Base-by-base conservation (phyloP, 345 rosid genomes). In the Adansonia digitata region DNA sequence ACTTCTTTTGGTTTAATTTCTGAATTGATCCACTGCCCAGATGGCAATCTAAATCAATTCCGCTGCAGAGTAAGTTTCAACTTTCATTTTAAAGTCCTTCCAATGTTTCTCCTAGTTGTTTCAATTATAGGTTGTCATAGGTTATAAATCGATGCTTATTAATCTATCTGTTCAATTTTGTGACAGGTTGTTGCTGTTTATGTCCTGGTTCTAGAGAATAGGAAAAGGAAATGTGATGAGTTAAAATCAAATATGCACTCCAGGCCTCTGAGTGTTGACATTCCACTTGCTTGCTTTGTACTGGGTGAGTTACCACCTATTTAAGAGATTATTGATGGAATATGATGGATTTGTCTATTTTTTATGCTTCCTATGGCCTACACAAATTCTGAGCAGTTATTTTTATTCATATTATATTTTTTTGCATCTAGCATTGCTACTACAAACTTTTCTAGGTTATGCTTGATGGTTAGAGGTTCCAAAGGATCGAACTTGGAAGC, bases 261-360 rank as follows among this genome's bases (percentile, higher is more conserved):
- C 27, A 70, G 13, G 72, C 27, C 78, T 72, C 76, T 76, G 51
- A 81, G 18, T 80, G 71, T 94, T 57, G 82, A 86, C 74, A 90
- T 94, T 82, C 92, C 95, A 59, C 83, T 94, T 65, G 92, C 89
- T 59, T 88, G 92, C 62, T 88, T 94, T 87, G 80, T 88, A 68
- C 72, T 92, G 72, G 98, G 98, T 91, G 83, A 86, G 86, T 77
- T 84, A 20, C 74, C 70, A 10, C n/a, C 12, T 63, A n/a, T 42
- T 45, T 46, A 26, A 14, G 24, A 46, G 72, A 45, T 45, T 45
- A 45, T 27, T 24, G 0, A 27, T 46, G 56, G 26, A 27, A 15
- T 68, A n/a, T 15, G 24, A 46, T 51, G 5, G 14, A 45, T 46
- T 68, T 69, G 72, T 69, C 8, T 48, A 3, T 29, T 48, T 43